phyloP scores from a whole-genome alignment of 768 basidiomycete species.

The Lentinus brumalis region DNA sequence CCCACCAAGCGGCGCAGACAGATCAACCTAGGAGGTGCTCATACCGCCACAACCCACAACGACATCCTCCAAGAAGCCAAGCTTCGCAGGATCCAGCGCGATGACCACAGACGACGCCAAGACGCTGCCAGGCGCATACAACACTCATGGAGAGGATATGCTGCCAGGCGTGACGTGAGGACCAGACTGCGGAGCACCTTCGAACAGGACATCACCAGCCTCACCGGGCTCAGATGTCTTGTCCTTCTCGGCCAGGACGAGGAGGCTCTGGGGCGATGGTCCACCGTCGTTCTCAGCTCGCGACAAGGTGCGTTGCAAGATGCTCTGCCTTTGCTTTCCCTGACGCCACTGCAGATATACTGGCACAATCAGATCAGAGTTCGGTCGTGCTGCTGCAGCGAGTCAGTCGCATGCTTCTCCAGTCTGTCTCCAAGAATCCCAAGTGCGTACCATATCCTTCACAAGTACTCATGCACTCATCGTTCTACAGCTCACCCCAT shows the following conservation, averaged over 20 bases:
- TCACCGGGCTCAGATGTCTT: constrained; percentile 65
- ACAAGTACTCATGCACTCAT: not conserved
- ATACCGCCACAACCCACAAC: constrained; percentile 50
- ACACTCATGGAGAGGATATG: constrained; percentile 65
- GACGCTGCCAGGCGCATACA: constrained; percentile 67
- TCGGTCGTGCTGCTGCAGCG: constrained; percentile 67
- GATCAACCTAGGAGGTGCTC: constrained; percentile 78
- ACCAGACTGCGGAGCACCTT: constrained; percentile 51
- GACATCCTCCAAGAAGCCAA: constrained; percentile 66
- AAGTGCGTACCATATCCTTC: constrained; percentile 42
- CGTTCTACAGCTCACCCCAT: constrained; percentile 43
- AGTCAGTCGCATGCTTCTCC: constrained; percentile 50
- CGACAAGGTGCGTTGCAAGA: constrained; percentile 31
- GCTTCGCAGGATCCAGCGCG: constrained; percentile 58
- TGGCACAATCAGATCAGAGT: constrained; percentile 34
- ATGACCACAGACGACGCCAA: constrained; percentile 52
- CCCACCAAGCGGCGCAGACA: constrained; percentile 46
- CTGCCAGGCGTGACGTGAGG: constrained; percentile 44
- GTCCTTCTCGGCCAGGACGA: constrained; percentile 60
- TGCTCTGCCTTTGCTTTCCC: not conserved
- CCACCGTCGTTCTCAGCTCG: constrained; percentile 34
- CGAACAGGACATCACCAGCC: constrained; percentile 49
- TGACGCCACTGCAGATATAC: constrained; percentile 18
- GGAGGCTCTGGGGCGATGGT: constrained; percentile 49
- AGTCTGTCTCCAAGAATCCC: constrained; percentile 49